These are phyloP conservation scores for Simmondsia chinensis DNA, from an alignment of 148 eudicot species.

Conservation along the genomic window DNA sequence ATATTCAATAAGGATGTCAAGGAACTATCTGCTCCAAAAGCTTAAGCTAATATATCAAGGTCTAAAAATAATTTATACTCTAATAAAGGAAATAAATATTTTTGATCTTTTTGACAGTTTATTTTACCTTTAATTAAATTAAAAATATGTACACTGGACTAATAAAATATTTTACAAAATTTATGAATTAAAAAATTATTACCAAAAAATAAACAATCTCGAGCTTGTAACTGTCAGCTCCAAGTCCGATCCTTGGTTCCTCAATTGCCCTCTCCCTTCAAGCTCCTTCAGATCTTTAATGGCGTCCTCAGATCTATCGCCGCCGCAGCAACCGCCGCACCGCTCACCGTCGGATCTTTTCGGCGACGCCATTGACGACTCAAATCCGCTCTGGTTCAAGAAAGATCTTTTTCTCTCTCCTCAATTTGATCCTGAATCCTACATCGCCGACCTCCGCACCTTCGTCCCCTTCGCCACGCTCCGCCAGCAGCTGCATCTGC, in stretches of 20 bases:
- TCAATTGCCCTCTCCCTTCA: neutral
- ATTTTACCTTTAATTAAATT: too few species aligned
- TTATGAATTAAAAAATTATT: too few species aligned
- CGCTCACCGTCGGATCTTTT: slow-evolving; percentile 55
- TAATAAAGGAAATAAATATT: too few species aligned
- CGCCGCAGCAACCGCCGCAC: slow-evolving; percentile 17
- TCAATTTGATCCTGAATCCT: slow-evolving; percentile 51
- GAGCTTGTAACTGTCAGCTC: too few species aligned
- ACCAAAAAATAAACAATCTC: too few species aligned
- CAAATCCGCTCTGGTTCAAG: slow-evolving; percentile 80
- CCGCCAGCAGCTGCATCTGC: slow-evolving; percentile 69
- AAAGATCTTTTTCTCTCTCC: slow-evolving; percentile 55
- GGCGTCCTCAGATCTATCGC: slow-evolving; percentile 34
- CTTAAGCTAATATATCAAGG: too few species aligned
- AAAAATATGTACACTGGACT: too few species aligned
- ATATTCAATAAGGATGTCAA: too few species aligned
- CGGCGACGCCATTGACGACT: slow-evolving; percentile 57
- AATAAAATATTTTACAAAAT: too few species aligned
- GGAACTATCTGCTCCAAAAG: too few species aligned
- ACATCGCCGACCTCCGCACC: slow-evolving; percentile 89
- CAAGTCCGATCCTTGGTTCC: neutral
- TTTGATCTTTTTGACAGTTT: too few species aligned
- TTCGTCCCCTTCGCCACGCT: slow-evolving; percentile 94
- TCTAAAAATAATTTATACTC: too few species aligned
- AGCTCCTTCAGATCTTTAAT: slow-evolving; percentile 9